Evolutionary conservation across 345 rosid species (phyloP).

Genomic region (Salix suchowensis): DNA sequence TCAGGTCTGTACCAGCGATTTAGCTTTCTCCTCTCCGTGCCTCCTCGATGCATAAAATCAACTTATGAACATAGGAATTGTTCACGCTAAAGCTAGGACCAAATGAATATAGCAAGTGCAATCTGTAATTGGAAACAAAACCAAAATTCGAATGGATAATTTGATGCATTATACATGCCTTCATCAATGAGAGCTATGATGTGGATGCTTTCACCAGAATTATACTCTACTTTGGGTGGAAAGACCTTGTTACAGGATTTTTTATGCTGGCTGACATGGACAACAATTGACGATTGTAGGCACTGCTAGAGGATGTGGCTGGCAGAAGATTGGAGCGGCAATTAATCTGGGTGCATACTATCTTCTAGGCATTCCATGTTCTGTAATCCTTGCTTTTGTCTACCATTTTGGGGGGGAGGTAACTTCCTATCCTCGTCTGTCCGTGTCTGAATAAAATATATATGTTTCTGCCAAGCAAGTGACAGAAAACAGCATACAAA

Average conservation of each 20-base stretch:
- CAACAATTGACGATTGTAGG: slow-evolving; percentile 20
- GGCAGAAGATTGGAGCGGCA: slow-evolving; percentile 56
- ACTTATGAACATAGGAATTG: too few relatives aligned
- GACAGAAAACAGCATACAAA: not conserved
- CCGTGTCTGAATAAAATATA: not conserved
- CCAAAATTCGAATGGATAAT: too few relatives aligned
- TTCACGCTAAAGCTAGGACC: not conserved
- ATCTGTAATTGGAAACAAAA: too few relatives aligned
- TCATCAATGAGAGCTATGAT: too few relatives aligned
- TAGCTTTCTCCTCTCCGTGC: not conserved
- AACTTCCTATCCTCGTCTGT: not conserved
- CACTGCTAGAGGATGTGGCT: slow-evolving; percentile 55
- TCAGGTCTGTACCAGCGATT: slow-evolving; percentile 26
- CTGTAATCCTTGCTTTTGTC: slow-evolving; percentile 11
- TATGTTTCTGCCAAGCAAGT: not conserved
- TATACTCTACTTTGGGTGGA: too few relatives aligned
- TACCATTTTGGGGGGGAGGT: slow-evolving; percentile 35
- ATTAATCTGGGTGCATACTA: slow-evolving; percentile 54
- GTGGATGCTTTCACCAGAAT: too few relatives aligned
- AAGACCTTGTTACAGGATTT: not conserved
- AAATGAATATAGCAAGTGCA: not conserved
- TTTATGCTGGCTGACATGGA: not conserved
- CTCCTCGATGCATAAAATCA: not conserved
- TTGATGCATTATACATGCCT: too few relatives aligned
- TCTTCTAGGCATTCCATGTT: slow-evolving; percentile 44